Conservation (phyloP, 1,284 basidiomycete genomes). For the Mycosarcoma mackinlayi region DNA sequence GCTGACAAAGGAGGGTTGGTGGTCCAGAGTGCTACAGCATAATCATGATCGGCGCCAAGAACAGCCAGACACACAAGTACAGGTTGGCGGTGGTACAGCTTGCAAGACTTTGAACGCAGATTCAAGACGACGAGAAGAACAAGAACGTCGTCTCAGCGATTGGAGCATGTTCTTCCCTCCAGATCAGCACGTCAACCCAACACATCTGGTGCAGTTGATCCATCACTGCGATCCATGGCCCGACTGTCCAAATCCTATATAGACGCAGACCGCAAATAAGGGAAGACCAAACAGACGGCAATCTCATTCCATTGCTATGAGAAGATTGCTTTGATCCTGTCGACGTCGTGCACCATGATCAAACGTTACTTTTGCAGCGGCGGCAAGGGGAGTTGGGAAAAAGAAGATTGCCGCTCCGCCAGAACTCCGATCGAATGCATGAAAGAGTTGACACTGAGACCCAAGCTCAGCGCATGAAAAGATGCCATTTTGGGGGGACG, state of each 20-base stretch:
- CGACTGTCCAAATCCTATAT: slow-evolving; percentile 26
- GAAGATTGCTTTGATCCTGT: too few species aligned
- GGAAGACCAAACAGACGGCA: not conserved
- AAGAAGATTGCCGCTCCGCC: too few species aligned
- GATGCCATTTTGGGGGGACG: too few species aligned
- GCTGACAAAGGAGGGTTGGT: slow-evolving; percentile 40
- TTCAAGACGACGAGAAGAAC: not conserved
- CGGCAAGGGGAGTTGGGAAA: too few species aligned
- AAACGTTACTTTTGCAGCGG: too few species aligned
- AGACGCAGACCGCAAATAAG: not conserved
- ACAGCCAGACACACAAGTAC: not conserved
- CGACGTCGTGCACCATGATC: too few species aligned
- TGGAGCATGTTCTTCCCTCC: slow-evolving; percentile 43
- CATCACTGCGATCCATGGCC: slow-evolving; percentile 38
- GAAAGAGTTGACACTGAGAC: too few species aligned
- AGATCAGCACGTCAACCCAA: slow-evolving; percentile 14
- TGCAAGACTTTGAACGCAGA: not conserved
- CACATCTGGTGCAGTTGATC: slow-evolving; percentile 27
- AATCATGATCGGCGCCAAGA: slow-evolving; percentile 10
- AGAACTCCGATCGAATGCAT: too few species aligned
- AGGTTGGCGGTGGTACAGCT: not conserved
- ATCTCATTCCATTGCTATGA: not conserved
- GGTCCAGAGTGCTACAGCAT: slow-evolving; percentile 31
- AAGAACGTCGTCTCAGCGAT: slow-evolving; percentile 9
- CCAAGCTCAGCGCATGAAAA: too few species aligned